Percentiles rank a stretch among this genome's conserved stretches.
phyloP scores from a whole-genome alignment of 441 rosid species.

The Euphorbia schlechtendalii region DNA sequence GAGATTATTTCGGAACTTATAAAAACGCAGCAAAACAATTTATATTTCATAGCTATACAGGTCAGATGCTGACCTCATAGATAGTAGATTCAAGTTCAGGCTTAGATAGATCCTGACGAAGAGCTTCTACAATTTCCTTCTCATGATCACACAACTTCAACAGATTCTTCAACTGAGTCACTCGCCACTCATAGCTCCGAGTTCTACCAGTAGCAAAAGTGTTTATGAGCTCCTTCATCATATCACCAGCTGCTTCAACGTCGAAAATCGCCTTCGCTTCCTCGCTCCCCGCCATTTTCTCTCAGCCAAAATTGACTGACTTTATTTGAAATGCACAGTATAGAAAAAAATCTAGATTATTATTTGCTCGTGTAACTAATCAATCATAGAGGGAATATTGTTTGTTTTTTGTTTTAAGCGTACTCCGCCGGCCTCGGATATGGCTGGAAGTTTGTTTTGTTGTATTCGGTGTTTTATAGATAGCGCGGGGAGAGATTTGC shows the following conservation, averaged over 20 bases:
- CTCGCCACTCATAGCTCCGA: slow-evolving; percentile 54
- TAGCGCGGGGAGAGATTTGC: neutral
- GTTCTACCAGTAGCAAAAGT: slow-evolving; percentile 43
- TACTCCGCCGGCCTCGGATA: neutral
- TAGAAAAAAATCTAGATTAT: no score
- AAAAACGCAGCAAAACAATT: neutral
- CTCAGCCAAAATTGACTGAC: no score
- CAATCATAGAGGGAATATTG: no score
- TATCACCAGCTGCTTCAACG: slow-evolving; percentile 29
- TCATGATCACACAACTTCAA: slow-evolving; percentile 45
- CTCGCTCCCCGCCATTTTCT: neutral
- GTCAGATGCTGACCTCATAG: slow-evolving; percentile 40
- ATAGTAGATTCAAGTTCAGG: slow-evolving; percentile 54
- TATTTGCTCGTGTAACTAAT: no score
- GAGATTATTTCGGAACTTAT: neutral
- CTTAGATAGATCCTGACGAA: slow-evolving; percentile 54
- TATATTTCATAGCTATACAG: no score
- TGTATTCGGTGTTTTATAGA: neutral
- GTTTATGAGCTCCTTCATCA: slow-evolving; percentile 38
- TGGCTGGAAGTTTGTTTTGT: neutral
- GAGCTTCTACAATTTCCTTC: slow-evolving; percentile 51
- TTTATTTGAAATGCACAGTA: neutral
- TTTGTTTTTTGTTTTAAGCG: neutral
- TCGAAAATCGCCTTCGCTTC: slow-evolving; percentile 26
- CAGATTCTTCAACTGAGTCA: slow-evolving; percentile 44